Evolutionary conservation across 805 yeast species (phyloP).

Genomic region (Monosporozyma yasuniensis): DNA sequence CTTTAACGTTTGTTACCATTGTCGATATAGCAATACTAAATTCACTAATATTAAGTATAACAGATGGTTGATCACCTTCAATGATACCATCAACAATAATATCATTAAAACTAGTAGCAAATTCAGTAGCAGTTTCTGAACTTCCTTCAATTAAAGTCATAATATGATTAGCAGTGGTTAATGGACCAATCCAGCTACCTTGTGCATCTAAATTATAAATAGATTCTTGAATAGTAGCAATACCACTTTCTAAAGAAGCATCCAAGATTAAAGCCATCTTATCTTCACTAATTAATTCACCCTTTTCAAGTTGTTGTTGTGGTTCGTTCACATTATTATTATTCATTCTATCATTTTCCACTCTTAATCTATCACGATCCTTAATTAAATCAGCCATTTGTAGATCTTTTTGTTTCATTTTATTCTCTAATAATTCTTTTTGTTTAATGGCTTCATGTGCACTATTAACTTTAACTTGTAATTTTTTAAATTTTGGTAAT

Average conservation of each 20-base stretch:
- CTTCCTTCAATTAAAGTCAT: conserved; percentile 59
- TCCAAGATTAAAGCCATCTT: conserved; percentile 54
- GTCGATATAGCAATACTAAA: conserved; percentile 34
- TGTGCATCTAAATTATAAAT: conserved; percentile 65
- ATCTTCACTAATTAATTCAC: conserved; percentile 26
- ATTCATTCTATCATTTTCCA: conserved; percentile 52
- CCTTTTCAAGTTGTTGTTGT: conserved; percentile 20
- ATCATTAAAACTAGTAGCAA: conserved; percentile 43
- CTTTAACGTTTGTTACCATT: conserved; percentile 33
- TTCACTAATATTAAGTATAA: conserved; percentile 32
- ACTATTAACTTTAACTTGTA: conserved; percentile 76
- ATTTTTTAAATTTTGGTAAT: conserved; percentile 65
- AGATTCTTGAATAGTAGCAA: conserved; percentile 64
- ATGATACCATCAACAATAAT: conserved; percentile 65
- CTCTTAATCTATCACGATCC: conserved; percentile 80
- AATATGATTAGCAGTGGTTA: conserved; percentile 6
- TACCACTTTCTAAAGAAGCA: conserved; percentile 59
- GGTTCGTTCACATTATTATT: conserved; percentile 26
- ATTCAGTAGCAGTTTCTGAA: conserved; percentile 64
- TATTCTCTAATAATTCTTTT: conserved; percentile 74
- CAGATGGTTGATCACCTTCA: conserved; percentile 46
- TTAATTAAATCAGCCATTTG: conserved; percentile 83
- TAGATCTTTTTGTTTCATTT: conserved; percentile 73
- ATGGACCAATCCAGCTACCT: conserved; percentile 16
- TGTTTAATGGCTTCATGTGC: conserved; percentile 86